Conservation (phyloP, 768 basidiomycete species). For the Hericium erinaceus region DNA sequence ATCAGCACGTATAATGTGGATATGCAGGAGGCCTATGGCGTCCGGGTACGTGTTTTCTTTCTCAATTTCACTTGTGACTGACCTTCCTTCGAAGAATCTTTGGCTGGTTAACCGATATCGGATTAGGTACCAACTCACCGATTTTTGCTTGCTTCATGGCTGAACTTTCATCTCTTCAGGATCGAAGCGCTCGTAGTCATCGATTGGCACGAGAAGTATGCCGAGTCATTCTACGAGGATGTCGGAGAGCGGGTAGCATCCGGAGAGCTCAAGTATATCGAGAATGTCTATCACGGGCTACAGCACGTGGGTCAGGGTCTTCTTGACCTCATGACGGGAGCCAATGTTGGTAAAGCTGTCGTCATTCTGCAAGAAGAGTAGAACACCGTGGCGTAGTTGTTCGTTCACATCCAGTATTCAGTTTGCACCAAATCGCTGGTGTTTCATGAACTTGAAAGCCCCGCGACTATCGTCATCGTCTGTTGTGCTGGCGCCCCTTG, state of each 20-base stretch:
- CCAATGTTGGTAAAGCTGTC: background rate
- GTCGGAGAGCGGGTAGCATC: background rate
- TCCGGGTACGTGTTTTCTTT: background rate
- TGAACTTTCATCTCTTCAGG: background rate
- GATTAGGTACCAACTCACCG: background rate
- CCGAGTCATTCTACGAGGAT: background rate
- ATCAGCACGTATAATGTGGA: background rate
- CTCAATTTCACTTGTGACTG: background rate
- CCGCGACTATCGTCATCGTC: too few relatives aligned
- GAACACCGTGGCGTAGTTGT: too few relatives aligned
- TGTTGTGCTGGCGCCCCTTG: too few relatives aligned
- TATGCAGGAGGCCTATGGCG: background rate
- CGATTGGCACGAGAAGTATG: background rate
- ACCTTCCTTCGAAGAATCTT: background rate
- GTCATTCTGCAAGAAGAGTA: background rate
- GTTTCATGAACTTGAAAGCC: too few relatives aligned
- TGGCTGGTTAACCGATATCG: background rate
- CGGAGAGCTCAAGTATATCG: background rate
- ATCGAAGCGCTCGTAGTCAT: background rate
- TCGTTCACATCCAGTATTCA: too few relatives aligned
- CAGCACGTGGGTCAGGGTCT: background rate
- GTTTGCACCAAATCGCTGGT: too few relatives aligned
- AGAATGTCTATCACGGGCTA: background rate
- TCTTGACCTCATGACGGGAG: background rate
- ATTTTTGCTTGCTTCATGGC: background rate